Evolutionary conservation across 805 yeast genomes (phyloP).

Genomic region (Schwanniomyces polymorphus): DNA sequence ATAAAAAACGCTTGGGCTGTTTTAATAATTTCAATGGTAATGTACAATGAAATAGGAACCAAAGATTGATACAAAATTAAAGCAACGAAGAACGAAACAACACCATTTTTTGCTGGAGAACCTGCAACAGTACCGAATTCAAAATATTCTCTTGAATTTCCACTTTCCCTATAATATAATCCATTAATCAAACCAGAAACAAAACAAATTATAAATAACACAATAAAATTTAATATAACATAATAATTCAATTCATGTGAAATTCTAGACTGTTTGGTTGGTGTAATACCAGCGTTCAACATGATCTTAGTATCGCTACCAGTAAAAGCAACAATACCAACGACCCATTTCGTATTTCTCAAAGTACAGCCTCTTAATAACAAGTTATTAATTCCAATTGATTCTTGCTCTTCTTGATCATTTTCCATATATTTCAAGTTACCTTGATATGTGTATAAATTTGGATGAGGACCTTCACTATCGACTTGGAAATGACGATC

Average conservation of each 20-base stretch:
- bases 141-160: slow-evolving; percentile 58
- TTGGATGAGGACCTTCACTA: slow-evolving; percentile 82
- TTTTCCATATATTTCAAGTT: slow-evolving; percentile 38
- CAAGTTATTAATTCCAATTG: slow-evolving; percentile 68
- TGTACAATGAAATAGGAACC: slow-evolving; percentile 81
- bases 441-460: slow-evolving; percentile 75
- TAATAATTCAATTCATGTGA: slow-evolving; percentile 71
- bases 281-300: slow-evolving; percentile 79
- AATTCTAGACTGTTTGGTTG: slow-evolving; percentile 73
- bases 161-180: slow-evolving; percentile 48
- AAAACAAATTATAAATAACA: slow-evolving; percentile 67
- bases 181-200: slow-evolving; percentile 73
- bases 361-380: slow-evolving; percentile 74
- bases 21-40: slow-evolving; percentile 79
- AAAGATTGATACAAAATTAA: slow-evolving; percentile 74
- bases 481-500: slow-evolving; percentile 63
- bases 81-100: slow-evolving; percentile 73
- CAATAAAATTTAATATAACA: slow-evolving; percentile 63
- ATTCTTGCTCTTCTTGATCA: slow-evolving; percentile 45
- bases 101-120: slow-evolving; percentile 64
- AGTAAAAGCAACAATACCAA: slow-evolving; percentile 74
- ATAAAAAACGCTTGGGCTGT: slow-evolving; percentile 82
- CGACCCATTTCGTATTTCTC: slow-evolving; percentile 81
- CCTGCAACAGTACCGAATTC: slow-evolving; percentile 73
- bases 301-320: slow-evolving; percentile 80